Conservation (phyloP, 495 filamentous ascomycete genomes). For the Endocarpon pusillum region DNA sequence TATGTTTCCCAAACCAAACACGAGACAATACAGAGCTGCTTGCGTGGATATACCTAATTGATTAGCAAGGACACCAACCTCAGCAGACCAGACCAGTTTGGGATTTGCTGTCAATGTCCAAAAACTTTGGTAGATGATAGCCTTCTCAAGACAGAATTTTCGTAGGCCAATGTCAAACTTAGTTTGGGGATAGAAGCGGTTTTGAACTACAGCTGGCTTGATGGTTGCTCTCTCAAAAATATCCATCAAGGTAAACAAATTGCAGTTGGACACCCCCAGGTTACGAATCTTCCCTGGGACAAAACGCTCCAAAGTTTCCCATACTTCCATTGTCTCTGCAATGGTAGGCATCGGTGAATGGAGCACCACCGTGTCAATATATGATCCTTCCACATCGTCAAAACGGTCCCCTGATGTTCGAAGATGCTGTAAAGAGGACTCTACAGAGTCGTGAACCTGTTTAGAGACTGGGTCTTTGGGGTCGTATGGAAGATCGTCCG, state of each 20-base stretch:
- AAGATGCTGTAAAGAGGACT: conserved; percentile 53
- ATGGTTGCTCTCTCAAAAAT: conserved; percentile 30
- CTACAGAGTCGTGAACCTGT: conserved; percentile 48
- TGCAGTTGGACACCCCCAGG: conserved; percentile 58
- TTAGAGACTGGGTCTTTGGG: conserved; percentile 29
- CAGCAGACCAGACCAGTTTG: conserved; percentile 29
- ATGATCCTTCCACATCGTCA: conserved; percentile 24
- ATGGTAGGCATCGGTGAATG: conserved; percentile 48
- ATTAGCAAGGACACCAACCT: conserved; percentile 34
- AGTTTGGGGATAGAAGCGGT: conserved; percentile 47
- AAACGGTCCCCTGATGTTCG: too few relatives aligned
- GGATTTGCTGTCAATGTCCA: conserved; percentile 67
- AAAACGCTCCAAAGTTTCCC: conserved; percentile 42
- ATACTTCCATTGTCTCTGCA: conserved; percentile 43
- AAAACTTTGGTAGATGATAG: conserved; percentile 56
- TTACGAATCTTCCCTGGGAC: conserved; percentile 44
- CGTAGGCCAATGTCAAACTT: conserved; percentile 44
- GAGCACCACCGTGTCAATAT: conserved; percentile 57
- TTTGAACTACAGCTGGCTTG: conserved; percentile 53
- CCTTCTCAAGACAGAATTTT: conserved; percentile 39
- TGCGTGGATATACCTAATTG: conserved; percentile 26
- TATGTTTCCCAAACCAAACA: conserved; percentile 40
- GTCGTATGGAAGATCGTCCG: conserved; percentile 41
- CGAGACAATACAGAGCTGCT: conserved; percentile 49
- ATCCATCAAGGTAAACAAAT: conserved; percentile 30